phyloP scores from a whole-genome alignment of 305 asterid genomes.

The Euphrasia arctica region DNA sequence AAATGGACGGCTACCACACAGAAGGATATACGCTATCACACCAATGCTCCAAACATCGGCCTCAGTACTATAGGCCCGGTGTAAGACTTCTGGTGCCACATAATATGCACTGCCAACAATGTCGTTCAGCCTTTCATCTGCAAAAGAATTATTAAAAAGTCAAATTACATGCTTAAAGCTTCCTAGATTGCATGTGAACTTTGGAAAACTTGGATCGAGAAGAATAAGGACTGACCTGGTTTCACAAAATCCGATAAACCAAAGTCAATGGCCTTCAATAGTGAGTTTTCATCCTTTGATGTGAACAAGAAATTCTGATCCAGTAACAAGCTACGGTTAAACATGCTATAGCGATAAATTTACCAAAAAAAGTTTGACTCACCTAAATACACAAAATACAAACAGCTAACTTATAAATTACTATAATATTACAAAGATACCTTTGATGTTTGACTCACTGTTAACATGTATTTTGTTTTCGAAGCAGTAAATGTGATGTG shows the following conservation, averaged over 20 bases:
- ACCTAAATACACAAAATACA: not conserved
- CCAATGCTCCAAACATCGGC: constrained; percentile 95
- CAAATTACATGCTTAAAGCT: constrained; percentile 5
- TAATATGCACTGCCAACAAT: constrained; percentile 89
- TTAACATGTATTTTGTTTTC: too few species aligned
- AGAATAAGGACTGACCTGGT: constrained; percentile 51
- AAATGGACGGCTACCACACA: constrained; percentile 82
- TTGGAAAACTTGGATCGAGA: not conserved
- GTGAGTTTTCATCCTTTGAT: constrained; percentile 64
- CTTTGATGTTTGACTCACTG: not conserved
- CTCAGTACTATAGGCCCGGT: constrained; percentile 75
- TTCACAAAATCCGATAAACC: constrained; percentile 82
- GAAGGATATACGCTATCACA: constrained; percentile 68
- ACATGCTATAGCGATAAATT: constrained; percentile 2
- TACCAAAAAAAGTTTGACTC: not conserved
- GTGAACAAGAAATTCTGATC: constrained; percentile 72
- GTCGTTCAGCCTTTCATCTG: constrained; percentile 87
- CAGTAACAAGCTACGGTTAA: constrained; percentile 37
- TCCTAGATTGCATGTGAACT: not conserved
- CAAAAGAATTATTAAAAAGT: constrained; percentile 10
- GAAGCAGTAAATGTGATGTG: too few species aligned
- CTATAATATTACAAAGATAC: not conserved
- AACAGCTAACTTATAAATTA: not conserved
- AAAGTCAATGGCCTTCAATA: constrained; percentile 76
- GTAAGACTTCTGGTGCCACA: constrained; percentile 84